A percentile compares a stretch with the other conserved stretches of the same genome.
These are phyloP conservation scores for Austropuccinia psidii DNA, from an alignment of 1,284 basidiomycete species.

Conservation along the genomic window DNA sequence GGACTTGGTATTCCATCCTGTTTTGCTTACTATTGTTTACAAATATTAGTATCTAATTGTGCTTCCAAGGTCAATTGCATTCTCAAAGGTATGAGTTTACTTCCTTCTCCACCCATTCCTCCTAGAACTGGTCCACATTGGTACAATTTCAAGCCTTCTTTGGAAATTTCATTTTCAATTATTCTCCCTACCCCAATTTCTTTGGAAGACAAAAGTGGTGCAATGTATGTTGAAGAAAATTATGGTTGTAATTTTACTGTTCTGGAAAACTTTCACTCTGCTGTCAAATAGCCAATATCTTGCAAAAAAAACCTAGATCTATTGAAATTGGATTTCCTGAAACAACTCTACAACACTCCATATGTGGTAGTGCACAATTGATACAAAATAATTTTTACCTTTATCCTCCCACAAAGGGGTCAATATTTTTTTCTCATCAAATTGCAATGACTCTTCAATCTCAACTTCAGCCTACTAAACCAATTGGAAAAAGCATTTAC, in stretches of 20 bases:
- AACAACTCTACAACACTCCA: slow-evolving; percentile 54
- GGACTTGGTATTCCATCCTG: slow-evolving; percentile 84
- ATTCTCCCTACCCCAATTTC: not conserved
- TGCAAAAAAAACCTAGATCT: slow-evolving; percentile 49
- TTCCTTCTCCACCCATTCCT: not conserved
- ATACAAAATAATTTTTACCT: slow-evolving; percentile 55
- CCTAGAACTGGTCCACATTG: not conserved
- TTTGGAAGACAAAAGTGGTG: slow-evolving; percentile 50
- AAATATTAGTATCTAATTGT: slow-evolving; percentile 55
- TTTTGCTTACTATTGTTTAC: slow-evolving; percentile 71
- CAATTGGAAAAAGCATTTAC: slow-evolving; percentile 40
- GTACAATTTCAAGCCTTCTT: slow-evolving; percentile 2
- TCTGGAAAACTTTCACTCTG: slow-evolving; percentile 78
- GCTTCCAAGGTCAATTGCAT: too few relatives aligned
- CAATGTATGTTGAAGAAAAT: slow-evolving; percentile 73
- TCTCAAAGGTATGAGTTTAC: too few relatives aligned
- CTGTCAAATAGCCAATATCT: slow-evolving; percentile 77
- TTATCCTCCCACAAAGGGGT: slow-evolving; percentile 8
- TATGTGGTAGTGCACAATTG: slow-evolving; percentile 43
- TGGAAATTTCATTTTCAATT: not conserved
- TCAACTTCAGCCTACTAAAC: not conserved
- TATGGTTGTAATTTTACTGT: slow-evolving; percentile 70
- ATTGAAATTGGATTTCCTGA: slow-evolving; percentile 42
- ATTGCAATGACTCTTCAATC: slow-evolving; percentile 3
- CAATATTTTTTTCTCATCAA: slow-evolving; percentile 18